Evolutionary conservation across 2,329 filamentous ascomycete genomes (phyloP), one percentile per base, ranked within the genome.

Genomic region (Aspergillus eucalypticola): DNA sequence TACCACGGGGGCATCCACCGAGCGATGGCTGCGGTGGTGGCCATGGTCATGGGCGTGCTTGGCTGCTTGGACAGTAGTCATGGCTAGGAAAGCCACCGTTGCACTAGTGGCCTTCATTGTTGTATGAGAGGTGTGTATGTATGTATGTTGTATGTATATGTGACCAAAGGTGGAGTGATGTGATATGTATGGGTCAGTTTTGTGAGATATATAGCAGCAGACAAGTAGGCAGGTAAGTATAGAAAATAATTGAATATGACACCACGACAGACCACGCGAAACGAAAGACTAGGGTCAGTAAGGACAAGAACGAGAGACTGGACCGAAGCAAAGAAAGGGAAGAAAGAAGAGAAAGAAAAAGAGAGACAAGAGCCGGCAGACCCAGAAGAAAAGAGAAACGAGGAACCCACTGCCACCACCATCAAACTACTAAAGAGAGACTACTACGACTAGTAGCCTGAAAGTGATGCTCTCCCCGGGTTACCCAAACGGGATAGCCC

Each of bases 1-100:
- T 67, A 82, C 77, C 29, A 86, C 61, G 55, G 70, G 65, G 25
- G 65, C 61, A 21, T 66, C 68, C 64, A 55, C 56, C 50, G 67
- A 66, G 35, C 71, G 70, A 21, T 65, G 58, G 52, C 75, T 75
- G 27, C 58, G 64, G 17, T 29, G 21, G 21, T 64, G 58, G 39
- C 17, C 49, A 39, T 60, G 64, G 25, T 52, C 48, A 41, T 65
- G 64, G 38, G 42, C 70, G 54, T 76, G 69, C 68, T 70, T 63
- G 58, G 71, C 68, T 32, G 75, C 76, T 56, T 78, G 72, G 23
- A 71, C 68, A 21, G 74, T 67, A 49, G 73, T 72, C 59, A 75
- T 64, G 60, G 79, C 67, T 46, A 79, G 64, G 52, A 78, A 68
- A 60, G 72, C 73, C 63, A 69, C 66, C n/a, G 71, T 67, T 56